Conservation (phyloP, 306 rosid genomes). For the Vigna nakashimae region DNA sequence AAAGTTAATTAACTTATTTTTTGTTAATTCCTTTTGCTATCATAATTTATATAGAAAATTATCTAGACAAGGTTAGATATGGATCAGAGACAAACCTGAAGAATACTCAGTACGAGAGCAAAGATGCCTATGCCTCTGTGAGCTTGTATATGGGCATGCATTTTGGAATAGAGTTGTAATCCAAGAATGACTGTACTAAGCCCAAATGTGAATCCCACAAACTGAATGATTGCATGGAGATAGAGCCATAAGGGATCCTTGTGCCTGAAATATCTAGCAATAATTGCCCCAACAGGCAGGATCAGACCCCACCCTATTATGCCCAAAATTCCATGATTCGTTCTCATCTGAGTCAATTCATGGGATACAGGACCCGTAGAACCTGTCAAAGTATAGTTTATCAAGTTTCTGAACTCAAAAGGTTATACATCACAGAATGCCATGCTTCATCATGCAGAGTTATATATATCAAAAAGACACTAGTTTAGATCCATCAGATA, state of each 20-base stretch:
- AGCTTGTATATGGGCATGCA: slow-evolving; percentile 25
- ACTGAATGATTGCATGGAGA: slow-evolving; percentile 17
- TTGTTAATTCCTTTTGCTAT: no score
- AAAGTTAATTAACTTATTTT: no score
- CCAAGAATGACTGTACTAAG: slow-evolving; percentile 22
- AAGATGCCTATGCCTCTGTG: slow-evolving; percentile 29
- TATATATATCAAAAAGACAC: not conserved
- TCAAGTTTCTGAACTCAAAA: slow-evolving; percentile 8
- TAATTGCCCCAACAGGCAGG: slow-evolving; percentile 20
- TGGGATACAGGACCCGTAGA: slow-evolving; percentile 20
- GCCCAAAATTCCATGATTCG: slow-evolving; percentile 18
- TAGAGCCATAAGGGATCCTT: slow-evolving; percentile 28
- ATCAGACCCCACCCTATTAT: slow-evolving; percentile 28
- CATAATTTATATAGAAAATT: no score
- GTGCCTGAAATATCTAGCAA: slow-evolving; percentile 33
- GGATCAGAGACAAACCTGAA: slow-evolving; percentile 15
- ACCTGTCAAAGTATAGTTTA: not conserved
- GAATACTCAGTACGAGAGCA: slow-evolving; percentile 4
- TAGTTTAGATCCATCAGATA: not conserved
- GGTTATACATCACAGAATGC: not conserved
- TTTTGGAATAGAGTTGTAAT: slow-evolving; percentile 26
- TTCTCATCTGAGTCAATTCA: slow-evolving; percentile 4
- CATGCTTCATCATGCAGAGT: not conserved
- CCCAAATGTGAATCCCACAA: slow-evolving; percentile 34
- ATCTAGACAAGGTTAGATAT: not conserved